Percentiles rank a stretch among this genome's conserved stretches.
Conservation (phyloP, 345 rosid species). For the Gossypium longicalyx region DNA sequence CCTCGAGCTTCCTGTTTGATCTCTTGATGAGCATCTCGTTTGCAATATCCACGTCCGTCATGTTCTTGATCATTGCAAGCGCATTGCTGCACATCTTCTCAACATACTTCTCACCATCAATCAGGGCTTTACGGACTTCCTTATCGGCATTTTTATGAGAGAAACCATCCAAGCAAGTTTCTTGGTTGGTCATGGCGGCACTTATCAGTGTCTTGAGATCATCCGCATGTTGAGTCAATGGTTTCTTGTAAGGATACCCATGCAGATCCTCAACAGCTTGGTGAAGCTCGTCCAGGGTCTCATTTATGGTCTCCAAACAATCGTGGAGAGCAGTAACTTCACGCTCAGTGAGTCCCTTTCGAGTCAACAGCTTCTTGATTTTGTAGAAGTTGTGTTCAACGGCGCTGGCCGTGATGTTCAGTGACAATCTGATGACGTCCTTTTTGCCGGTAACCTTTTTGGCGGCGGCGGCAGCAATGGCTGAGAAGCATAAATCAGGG, state of each 20-base stretch:
- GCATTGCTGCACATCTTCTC: slow-evolving; percentile 46
- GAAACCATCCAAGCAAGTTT: slow-evolving; percentile 79
- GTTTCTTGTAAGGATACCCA: slow-evolving; percentile 55
- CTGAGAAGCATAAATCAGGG: slow-evolving; percentile 70
- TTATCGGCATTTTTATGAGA: slow-evolving; percentile 52
- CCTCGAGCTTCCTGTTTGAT: slow-evolving; percentile 33
- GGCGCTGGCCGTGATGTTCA: slow-evolving; percentile 45
- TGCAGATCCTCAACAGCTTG: slow-evolving; percentile 51
- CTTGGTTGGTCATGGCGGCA: slow-evolving; percentile 85
- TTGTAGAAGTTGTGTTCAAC: slow-evolving; percentile 45
- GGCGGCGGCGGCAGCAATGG: slow-evolving; percentile 42
- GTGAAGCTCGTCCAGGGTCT: slow-evolving; percentile 69
- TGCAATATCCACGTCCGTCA: slow-evolving; percentile 43
- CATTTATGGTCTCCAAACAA: slow-evolving; percentile 79
- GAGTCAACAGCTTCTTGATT: slow-evolving; percentile 33
- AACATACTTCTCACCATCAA: slow-evolving; percentile 38
- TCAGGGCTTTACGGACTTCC: slow-evolving; percentile 32
- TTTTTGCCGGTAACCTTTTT: slow-evolving; percentile 34
- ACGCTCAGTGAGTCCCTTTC: slow-evolving; percentile 36
- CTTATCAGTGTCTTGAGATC: slow-evolving; percentile 76
- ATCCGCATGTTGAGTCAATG: slow-evolving; percentile 56
- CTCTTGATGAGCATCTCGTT: slow-evolving; percentile 15
- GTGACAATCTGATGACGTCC: slow-evolving; percentile 50
- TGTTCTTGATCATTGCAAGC: slow-evolving; percentile 44
- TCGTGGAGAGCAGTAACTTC: slow-evolving; percentile 76